Evolutionary conservation across 1,284 basidiomycete species (phyloP).

Genomic region (Naganishia albida): DNA sequence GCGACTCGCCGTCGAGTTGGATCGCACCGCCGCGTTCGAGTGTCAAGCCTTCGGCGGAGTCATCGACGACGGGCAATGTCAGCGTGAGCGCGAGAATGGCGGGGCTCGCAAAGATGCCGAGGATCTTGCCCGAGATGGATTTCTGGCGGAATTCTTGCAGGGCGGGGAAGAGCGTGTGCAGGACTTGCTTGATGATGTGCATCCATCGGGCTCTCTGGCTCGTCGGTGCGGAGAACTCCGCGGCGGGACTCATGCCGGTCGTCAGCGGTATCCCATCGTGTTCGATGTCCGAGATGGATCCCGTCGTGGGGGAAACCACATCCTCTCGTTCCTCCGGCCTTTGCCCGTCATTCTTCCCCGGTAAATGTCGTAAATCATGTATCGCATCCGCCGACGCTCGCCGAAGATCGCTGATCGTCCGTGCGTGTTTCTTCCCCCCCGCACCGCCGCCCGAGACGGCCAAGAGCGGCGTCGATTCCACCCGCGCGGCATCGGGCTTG

Average conservation of each 20-base stretch:
- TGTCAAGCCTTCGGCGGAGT: constrained; percentile 46
- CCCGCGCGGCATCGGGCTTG: background rate
- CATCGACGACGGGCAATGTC: constrained; percentile 82
- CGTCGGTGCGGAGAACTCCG: background rate
- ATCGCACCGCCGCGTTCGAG: constrained; percentile 42
- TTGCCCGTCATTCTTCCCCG: background rate
- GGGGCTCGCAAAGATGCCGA: constrained; percentile 78
- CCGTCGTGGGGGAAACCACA: background rate
- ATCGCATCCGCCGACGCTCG: constrained; percentile 20
- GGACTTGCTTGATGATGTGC: constrained; percentile 55
- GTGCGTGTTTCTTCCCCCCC: background rate
- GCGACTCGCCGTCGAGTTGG: constrained; percentile 46
- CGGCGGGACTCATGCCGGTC: too few species aligned
- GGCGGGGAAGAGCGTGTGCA: constrained; percentile 79
- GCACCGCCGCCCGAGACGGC: background rate
- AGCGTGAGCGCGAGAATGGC: constrained; percentile 82
- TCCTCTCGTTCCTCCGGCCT: background rate
- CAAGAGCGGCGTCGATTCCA: constrained; percentile 16
- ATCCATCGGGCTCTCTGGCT: constrained; percentile 11
- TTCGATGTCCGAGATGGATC: constrained; percentile 15
- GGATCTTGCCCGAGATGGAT: constrained; percentile 69
- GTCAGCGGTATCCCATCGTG: constrained; percentile 15
- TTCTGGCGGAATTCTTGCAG: constrained; percentile 74
- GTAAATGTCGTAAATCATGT: background rate
- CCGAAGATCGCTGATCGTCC: constrained; percentile 5